These are phyloP conservation scores for Suillus occidentalis DNA, from an alignment of 768 basidiomycete genomes.

Conservation along the genomic window DNA sequence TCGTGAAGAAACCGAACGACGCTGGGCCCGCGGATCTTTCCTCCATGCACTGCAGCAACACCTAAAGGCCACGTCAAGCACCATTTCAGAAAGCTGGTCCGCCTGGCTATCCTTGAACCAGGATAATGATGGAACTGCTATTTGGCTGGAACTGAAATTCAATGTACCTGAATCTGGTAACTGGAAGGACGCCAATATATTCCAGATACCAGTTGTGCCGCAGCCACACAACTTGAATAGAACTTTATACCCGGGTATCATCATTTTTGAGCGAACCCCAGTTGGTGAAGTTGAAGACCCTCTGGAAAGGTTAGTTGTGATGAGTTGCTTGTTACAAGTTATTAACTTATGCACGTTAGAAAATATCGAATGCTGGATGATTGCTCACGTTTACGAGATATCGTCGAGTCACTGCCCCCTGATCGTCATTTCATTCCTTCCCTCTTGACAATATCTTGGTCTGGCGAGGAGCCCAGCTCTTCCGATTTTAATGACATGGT, in stretches of 20 bases:
- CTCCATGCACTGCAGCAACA: constrained; percentile 37
- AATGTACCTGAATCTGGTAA: constrained; percentile 61
- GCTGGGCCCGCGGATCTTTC: constrained; percentile 78
- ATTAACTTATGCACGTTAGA: constrained; percentile 33
- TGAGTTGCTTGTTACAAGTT: not conserved
- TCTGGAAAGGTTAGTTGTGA: constrained; percentile 57
- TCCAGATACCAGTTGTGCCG: constrained; percentile 54
- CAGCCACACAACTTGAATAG: constrained; percentile 15
- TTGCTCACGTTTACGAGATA: constrained; percentile 65
- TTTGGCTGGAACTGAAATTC: constrained; percentile 80
- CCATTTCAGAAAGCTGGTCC: constrained; percentile 48
- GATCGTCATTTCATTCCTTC: constrained; percentile 63
- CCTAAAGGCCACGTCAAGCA: constrained; percentile 35
- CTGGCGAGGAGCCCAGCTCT: constrained; percentile 40
- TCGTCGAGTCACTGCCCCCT: constrained; percentile 52
- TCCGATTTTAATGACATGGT: constrained; percentile 67
- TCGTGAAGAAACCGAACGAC: constrained; percentile 64
- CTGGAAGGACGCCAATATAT: constrained; percentile 60
- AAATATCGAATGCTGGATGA: constrained; percentile 75
- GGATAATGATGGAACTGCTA: constrained; percentile 71
- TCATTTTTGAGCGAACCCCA: constrained; percentile 77
- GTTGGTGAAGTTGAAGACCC: constrained; percentile 61
- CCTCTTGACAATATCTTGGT: constrained; percentile 63
- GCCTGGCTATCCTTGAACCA: constrained; percentile 77
- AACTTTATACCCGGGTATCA: constrained; percentile 54